These are phyloP conservation scores for Mortierella sp. DNA, from an alignment of 371 early-diverging fungal genomes.

Conservation along the genomic window DNA sequence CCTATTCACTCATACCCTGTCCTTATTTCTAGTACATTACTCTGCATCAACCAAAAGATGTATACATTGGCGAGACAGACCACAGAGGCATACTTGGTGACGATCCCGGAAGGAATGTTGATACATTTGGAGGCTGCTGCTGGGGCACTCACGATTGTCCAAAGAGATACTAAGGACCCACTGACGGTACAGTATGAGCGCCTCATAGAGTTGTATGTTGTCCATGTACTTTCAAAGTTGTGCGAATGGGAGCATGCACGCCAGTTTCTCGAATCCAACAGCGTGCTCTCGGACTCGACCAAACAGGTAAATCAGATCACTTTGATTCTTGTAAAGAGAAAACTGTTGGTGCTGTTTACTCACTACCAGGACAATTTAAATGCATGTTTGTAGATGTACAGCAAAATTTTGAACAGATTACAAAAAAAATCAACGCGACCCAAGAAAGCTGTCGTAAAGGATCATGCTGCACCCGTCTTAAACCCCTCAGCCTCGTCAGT, in stretches of 20 bases:
- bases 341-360: too few relatives aligned
- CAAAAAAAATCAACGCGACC: slow-evolving; percentile 46
- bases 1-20: neutral
- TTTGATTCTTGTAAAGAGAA: too few relatives aligned
- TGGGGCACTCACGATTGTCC: slow-evolving; percentile 19
- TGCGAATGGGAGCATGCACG: slow-evolving; percentile 58
- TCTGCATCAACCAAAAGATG: slow-evolving; percentile 53
- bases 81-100: slow-evolving; percentile 45
- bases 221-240: slow-evolving; percentile 62
- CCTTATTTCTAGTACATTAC: slow-evolving; percentile 24
- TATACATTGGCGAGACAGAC: slow-evolving; percentile 33
- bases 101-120: slow-evolving; percentile 50
- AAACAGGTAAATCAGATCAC: slow-evolving; percentile 52
- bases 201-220: slow-evolving; percentile 63
- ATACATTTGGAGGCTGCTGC: slow-evolving; percentile 55
- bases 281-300: slow-evolving; percentile 43
- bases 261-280: slow-evolving; percentile 61
- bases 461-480: neutral
- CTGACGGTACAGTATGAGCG: slow-evolving; percentile 60
- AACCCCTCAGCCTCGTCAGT: neutral
- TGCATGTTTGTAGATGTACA: slow-evolving; percentile 26
- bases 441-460: slow-evolving; percentile 24
- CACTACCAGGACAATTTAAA: neutral
- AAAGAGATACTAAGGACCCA: slow-evolving; percentile 31
- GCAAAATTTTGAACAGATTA: slow-evolving; percentile 38